These are phyloP conservation scores for Sphagnurus paluster DNA, from an alignment of 1,284 basidiomycete species.

Conservation along the genomic window DNA sequence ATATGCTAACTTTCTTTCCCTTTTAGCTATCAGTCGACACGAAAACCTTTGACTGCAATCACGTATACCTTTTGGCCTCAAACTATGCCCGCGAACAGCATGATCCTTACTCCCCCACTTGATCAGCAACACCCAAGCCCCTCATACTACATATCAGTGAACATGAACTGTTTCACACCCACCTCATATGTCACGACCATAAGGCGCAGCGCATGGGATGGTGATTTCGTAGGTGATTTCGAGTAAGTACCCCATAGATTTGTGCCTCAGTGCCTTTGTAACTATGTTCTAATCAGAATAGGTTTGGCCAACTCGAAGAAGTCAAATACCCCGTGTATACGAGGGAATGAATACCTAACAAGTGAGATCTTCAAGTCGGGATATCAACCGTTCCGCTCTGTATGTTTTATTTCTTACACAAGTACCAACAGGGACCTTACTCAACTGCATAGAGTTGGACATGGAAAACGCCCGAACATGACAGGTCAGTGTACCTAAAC, in stretches of 20 bases:
- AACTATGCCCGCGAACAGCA: constrained; percentile 31
- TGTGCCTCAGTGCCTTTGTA: not conserved
- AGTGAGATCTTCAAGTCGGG: constrained; percentile 34
- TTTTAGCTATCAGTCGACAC: constrained; percentile 30
- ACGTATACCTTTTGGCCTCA: constrained; percentile 39
- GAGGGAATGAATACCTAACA: constrained; percentile 36
- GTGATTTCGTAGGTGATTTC: constrained; percentile 41
- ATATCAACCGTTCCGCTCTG: constrained; percentile 35
- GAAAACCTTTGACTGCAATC: constrained; percentile 31
- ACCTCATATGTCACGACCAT: constrained; percentile 40
- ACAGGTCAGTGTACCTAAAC: constrained; percentile 27
- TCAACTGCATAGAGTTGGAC: constrained; percentile 30
- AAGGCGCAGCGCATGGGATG: constrained; percentile 32
- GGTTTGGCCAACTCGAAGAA: constrained; percentile 30
- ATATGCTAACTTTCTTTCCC: not conserved
- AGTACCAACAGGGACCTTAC: not conserved
- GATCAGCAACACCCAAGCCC: constrained; percentile 29
- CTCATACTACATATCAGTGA: constrained; percentile 39
- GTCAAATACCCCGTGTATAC: constrained; percentile 33
- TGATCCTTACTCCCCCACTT: constrained; percentile 33
- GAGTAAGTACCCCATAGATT: constrained; percentile 28
- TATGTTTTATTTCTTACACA: constrained; percentile 15
- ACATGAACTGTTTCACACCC: constrained; percentile 42
- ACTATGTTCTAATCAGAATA: constrained; percentile 28
- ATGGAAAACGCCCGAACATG: constrained; percentile 31